Base-by-base conservation (phyloP, 495 filamentous ascomycete genomes). In the Penicillium samsonianum region DNA sequence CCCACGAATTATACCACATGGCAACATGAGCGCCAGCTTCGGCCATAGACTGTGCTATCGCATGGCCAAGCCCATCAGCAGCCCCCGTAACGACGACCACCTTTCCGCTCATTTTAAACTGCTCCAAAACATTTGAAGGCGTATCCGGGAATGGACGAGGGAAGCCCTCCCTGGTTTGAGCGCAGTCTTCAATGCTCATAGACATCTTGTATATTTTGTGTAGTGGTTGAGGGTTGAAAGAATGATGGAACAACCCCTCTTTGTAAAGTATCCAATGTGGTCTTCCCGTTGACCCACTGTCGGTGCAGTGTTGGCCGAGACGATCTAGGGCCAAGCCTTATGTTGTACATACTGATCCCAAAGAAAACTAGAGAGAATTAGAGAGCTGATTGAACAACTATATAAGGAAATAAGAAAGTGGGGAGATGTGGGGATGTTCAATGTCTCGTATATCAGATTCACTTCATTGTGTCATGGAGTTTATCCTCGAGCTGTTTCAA, bases 1-100 rank as follows among this genome's bases (percentile, higher is more conserved):
- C 73, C 49, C 52, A 75, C 73, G 73, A 73, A 42, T 75, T 71
- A 53, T 75, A 75, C 73, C 73, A 75, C 59, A 75, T 17, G 2
- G 62, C 71, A 26, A 75, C 63, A 50, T 67, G 12, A 2, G 60
- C 73, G 5, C 62, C 65, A 0, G 71, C 73, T 43, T 75, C 73
- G 14, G 73, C 69, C 65, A 75, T 73, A 0, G 65, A 67, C 47
- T 75, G 63, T 1, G 69, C 56, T 5, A 73, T 66, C 0, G 73
- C 71, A 37, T 67, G 61, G 0, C 73, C 73, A 31, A 75, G 69
- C 1, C 73, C 73, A 60, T 75, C 73, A 0, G 71, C 69, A 1
- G 71, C 69, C 17, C 71, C 73, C 2, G 68, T 75, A 7, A 75
- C 58, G 8, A 69, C 62, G 0, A 69, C 70, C 6, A 76, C 71